phyloP scores from a whole-genome alignment of 2,329 filamentous ascomycete species.

The Sclerotinia nivalis region DNA sequence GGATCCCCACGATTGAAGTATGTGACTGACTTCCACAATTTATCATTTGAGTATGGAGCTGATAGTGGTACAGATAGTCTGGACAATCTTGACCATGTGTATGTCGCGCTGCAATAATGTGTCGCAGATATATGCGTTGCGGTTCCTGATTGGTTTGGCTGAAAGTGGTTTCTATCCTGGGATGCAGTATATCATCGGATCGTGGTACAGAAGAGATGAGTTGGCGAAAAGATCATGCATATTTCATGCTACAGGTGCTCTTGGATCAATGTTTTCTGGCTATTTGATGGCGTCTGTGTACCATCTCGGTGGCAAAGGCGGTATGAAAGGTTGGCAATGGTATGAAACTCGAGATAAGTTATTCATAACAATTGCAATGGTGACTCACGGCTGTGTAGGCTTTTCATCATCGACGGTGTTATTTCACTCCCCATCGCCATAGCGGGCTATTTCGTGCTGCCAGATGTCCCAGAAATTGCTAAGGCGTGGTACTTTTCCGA shows the following conservation, averaged over 20 bases:
- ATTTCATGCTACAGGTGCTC: conserved; percentile 58
- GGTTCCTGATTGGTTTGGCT: conserved; percentile 48
- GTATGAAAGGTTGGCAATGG: conserved; percentile 44
- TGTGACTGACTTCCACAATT: background rate
- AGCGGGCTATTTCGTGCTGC: conserved; percentile 34
- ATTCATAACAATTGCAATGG: background rate
- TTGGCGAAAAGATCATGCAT: conserved; percentile 53
- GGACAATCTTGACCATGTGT: conserved; percentile 22
- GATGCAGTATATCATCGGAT: conserved; percentile 57
- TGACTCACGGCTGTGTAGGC: conserved; percentile 28
- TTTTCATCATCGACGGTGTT: conserved; percentile 47
- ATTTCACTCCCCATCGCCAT: conserved; percentile 41
- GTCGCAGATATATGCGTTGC: conserved; percentile 44
- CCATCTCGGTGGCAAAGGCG: conserved; percentile 44
- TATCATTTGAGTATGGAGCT: background rate
- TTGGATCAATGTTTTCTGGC: conserved; percentile 50
- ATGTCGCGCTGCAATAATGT: conserved; percentile 12
- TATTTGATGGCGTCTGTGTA: conserved; percentile 49
- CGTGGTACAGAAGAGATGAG: conserved; percentile 51
- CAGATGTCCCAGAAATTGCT: conserved; percentile 43
- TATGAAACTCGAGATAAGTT: background rate
- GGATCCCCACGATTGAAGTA: conserved; percentile 22
- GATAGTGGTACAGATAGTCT: conserved; percentile 6
- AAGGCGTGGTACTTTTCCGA: conserved; percentile 24
- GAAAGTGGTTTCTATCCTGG: conserved; percentile 54